Evolutionary conservation across 140 eudicot genomes (phyloP).

Genomic region (Flaveria floridana): DNA sequence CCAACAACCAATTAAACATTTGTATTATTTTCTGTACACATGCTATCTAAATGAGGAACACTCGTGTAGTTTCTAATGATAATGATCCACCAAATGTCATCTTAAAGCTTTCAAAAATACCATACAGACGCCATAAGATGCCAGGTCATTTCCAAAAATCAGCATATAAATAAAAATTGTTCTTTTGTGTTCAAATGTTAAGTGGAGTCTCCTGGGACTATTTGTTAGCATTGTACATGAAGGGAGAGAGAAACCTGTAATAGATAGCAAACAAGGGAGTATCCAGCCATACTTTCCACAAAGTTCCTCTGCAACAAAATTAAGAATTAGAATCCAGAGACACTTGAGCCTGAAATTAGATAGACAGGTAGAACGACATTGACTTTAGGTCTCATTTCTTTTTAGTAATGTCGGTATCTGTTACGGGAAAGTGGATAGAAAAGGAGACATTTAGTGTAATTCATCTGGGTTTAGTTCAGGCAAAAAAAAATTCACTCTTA

Average conservation of each 20-base stretch:
- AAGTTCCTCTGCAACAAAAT: slow-evolving; percentile 79
- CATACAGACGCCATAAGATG: slow-evolving; percentile 14
- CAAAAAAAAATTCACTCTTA: background rate
- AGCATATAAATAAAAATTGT: background rate
- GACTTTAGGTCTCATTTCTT: slow-evolving; percentile 3
- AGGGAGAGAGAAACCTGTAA: slow-evolving; percentile 66
- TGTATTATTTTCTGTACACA: background rate
- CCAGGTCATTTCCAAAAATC: background rate
- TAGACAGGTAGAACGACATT: slow-evolving; percentile 10
- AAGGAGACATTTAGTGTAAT: background rate
- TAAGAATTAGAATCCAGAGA: slow-evolving; percentile 27
- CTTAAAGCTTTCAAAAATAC: slow-evolving; percentile 9
- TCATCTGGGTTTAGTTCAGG: background rate
- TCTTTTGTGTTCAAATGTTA: slow-evolving; percentile 4
- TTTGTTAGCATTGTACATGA: slow-evolving; percentile 21
- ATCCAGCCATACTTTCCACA: slow-evolving; percentile 99
- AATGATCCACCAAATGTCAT: slow-evolving; percentile 15
- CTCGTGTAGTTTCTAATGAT: background rate
- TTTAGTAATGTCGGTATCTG: background rate
- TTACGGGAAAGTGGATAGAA: slow-evolving; percentile 12
- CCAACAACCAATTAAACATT: background rate
- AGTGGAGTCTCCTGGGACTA: background rate
- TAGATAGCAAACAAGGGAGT: slow-evolving; percentile 97
- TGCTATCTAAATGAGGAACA: background rate
- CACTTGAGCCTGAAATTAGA: background rate